Evolutionary conservation across 2,329 filamentous ascomycete species (phyloP), one percentile per base, ranked within the genome.

Genomic region (Aspergillus persii): DNA sequence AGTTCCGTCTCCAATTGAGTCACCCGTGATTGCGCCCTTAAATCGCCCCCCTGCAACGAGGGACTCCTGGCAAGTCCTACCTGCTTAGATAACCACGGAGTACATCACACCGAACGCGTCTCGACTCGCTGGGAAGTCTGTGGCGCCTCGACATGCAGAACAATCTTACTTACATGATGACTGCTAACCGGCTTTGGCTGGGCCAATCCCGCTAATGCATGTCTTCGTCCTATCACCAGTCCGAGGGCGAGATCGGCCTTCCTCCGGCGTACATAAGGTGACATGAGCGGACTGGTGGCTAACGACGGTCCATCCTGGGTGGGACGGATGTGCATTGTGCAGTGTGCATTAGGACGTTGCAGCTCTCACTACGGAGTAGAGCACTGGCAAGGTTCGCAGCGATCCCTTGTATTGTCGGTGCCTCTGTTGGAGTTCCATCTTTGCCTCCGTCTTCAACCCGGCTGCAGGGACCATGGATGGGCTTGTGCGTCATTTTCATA

Each of bases 31-130:
- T 15, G 36, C 36, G 36, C 36, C 36, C 36, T 41, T 12, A 7
- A 15, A 41, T 6, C 3, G 15, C 15, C 12, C 15, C 12, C 12
- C 36, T 41, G 33, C 33, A 36, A 36, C 11, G 12, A 41, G n/a
- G 4, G 12, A 41, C 12, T 6, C 36, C 36, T 41, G 36, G 15
- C 36, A n/a, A 41, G 11, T 36, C 33, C 36, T 41, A n/a, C 12
- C 6, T 11, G 44, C 23, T 27, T 49, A 54, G 53, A 54, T 49
- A 44, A 56, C 18, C 18, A 50, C 54, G 54, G 54, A 56, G 54
- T 48, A 56, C 54, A 56, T 39, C 54, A 56, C 47, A 50, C 54
- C 54, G 54, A 41, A 47, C 54, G 44, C 44, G 44, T 11, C 44
- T 47, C 44, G 44, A 47, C 44, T 47, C 44, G 44, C 44, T 47